Base-by-base conservation (phyloP, 768 basidiomycete genomes). In the Leccinellum rugosiceps region DNA sequence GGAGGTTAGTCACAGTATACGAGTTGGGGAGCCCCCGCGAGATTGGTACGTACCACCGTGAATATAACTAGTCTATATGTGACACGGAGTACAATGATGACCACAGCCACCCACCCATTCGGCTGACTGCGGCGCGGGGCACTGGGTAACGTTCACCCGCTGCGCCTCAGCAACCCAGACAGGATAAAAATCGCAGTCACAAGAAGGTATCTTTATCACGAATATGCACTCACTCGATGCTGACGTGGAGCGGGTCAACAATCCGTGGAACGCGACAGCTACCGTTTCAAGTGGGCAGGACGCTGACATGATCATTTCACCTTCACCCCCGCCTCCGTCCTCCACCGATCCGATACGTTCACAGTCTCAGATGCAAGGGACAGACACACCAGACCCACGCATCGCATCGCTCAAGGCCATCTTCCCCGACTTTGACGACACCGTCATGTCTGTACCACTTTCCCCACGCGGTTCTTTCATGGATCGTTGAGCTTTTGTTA, bases 351-450 rank as follows among this genome's bases (percentile, higher is more conserved):
- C 31, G 2, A 31, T 31, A n/a, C 52, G 14, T 15, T 3, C 53
- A 4, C 58, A 55, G n/a, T 17, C 48, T 13, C 43, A 34, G 2
- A 52, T 52, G 50, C 50, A 57, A 17, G 43, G 3, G 5, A 35
- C 49, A 5, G 46, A 56, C 23, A 51, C 50, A 21, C n/a, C 61
- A 10, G 70, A 87, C 71, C 80, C 84, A 1, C 74, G 77, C n/a
- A 71, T 88, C 45, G 75, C 79, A 10, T 73, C 75, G 0, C 75
- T 92, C 48, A 81, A 79, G 47, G 80, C 78, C 8, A 86, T 92
- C 79, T 92, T 92, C 69, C 90, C 90, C 6, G 86, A 87, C 70
- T 91, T 90, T 63, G 90, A 93, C 59, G 81, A 85, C 50, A 66
- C 77, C n/a, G 75, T 92, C 50, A 73, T 93, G 85, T 87, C 65